Evolutionary conservation across 1,284 basidiomycete genomes (phyloP), one percentile per base, ranked within the genome.

Genomic region (Marasmius oreades): DNA sequence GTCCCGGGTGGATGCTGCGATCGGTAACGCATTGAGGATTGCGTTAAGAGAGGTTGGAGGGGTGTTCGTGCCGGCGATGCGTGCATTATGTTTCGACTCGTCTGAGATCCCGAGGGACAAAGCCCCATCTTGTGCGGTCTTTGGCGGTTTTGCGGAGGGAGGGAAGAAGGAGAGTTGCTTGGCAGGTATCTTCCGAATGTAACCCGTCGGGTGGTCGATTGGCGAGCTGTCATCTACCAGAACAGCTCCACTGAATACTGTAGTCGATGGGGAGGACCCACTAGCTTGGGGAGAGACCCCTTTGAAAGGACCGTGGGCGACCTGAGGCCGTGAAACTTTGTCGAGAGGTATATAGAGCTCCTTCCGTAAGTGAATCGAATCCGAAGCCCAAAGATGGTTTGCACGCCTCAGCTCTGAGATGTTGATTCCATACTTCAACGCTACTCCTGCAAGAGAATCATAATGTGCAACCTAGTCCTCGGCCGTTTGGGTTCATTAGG

Each of bases 301-400:
- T 42, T n/a, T 24, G 26, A 18, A 28, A n/a, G n/a, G n/a, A n/a
- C 23, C 37, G 33, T n/a, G 34, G 20, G 16, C 16, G 16, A 42
- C n/a, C 22, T 23, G 48, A 50, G 39, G 39, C 12, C 42, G 51
- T 14, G 62, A 57, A 4, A 61, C 33, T 37, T 70, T 72, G 62
- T 77, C 70, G 26, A 87, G 63, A 1, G 94, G 93, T 57, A 97
- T 88, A 65, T 90, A 87, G 44, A 98, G 81, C 7, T 85, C 77
- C 43, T 86, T 86, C 39, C 93, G 88, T 34, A 94, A 79, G 70
- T 95, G 92, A 50, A 98, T 89, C 0, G 92, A 81, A 68, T 97
- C 95, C 14, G 90, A 88, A 1, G 91, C 72, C 94, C 94, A 97
- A 4, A 98, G 77, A 61, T 94, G 92, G 71, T 98, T 98, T 42